phyloP scores from a whole-genome alignment of 306 rosid genomes.

The Astragalus glycyphyllos region DNA sequence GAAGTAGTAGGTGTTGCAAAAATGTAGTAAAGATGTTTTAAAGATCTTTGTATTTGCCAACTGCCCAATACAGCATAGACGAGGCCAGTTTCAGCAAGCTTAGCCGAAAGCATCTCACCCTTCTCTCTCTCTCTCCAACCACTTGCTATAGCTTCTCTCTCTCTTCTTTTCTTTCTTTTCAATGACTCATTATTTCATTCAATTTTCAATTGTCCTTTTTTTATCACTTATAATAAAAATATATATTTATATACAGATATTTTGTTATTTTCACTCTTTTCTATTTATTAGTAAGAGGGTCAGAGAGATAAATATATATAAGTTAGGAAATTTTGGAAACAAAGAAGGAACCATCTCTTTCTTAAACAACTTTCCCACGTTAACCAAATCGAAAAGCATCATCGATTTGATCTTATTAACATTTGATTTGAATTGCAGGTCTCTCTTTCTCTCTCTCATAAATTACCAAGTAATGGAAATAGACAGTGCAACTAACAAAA shows the following conservation, averaged over 20 bases:
- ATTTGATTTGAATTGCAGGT: neutral
- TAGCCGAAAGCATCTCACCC: conserved; percentile 56
- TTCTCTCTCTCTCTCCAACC: conserved; percentile 42
- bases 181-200: conserved; percentile 48
- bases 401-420: too few relatives aligned
- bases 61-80: conserved; percentile 77
- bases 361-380: conserved; percentile 95
- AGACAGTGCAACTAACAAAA: conserved; percentile 64
- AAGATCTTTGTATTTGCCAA: conserved; percentile 58
- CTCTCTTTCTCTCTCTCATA: conserved; percentile 39
- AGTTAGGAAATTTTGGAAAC: conserved; percentile 41
- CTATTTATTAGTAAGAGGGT: conserved; percentile 40
- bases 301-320: conserved; percentile 43
- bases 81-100: conserved; percentile 69
- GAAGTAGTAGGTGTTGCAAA: conserved; percentile 56
- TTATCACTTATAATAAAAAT: neutral
- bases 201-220: conserved; percentile 16
- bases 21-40: conserved; percentile 52
- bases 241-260: conserved; percentile 5
- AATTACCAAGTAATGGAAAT: conserved; percentile 66
- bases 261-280: conserved; percentile 16
- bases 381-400: conserved; percentile 94
- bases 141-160: conserved; percentile 54
- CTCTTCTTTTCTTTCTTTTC: conserved; percentile 50
- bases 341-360: conserved; percentile 84